Evolutionary conservation across 169 alveolate genomes (phyloP).

Genomic region (Amoebophrya sp.): DNA sequence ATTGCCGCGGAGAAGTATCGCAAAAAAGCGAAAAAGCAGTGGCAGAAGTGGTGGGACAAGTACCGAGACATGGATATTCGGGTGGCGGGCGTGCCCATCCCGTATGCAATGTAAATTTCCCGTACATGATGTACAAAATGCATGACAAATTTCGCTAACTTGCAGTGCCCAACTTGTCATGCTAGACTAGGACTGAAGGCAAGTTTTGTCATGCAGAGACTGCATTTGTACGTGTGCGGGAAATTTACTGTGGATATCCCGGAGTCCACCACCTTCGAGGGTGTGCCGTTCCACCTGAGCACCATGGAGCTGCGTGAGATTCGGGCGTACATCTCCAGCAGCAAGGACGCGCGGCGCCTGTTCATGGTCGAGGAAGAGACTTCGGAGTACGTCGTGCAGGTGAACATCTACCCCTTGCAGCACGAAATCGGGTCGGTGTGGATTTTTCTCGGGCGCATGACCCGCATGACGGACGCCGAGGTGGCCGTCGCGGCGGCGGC

Average conservation of each 20-base stretch:
- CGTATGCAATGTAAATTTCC: no score
- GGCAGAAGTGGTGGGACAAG: neutral
- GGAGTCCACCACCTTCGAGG: neutral
- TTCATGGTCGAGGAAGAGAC: neutral
- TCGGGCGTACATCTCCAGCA: neutral
- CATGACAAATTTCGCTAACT: no score
- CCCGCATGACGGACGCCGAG: neutral
- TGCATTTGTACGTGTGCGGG: no score
- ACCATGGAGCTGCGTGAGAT: neutral
- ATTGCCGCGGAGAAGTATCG: no score
- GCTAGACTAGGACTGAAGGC: no score
- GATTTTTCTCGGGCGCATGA: neutral
- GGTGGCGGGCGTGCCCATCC: neutral
- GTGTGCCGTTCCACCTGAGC: neutral
- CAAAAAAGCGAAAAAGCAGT: no score
- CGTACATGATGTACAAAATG: no score
- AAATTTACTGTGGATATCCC: no score
- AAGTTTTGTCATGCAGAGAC: no score
- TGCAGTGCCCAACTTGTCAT: no score
- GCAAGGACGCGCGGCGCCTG: neutral
- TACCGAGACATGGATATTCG: neutral
- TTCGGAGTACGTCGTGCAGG: neutral
- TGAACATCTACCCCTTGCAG: neutral
- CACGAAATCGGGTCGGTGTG: neutral
- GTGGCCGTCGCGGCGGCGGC: neutral